Conservation (phyloP, 2,329 filamentous ascomycete species). For the Nakataea oryzae region DNA sequence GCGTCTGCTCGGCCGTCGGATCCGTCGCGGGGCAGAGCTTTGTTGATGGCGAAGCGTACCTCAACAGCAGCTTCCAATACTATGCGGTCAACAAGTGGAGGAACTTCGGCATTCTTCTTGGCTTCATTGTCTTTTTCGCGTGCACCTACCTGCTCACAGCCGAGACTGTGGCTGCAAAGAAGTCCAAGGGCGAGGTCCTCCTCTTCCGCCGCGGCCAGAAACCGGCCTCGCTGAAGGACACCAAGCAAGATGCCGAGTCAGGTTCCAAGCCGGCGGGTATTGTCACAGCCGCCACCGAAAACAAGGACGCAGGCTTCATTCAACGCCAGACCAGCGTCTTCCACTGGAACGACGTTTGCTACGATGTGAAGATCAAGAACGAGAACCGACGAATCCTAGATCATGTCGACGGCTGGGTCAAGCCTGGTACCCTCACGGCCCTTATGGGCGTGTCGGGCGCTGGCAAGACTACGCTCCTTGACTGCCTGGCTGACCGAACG, state of each 20-base stretch:
- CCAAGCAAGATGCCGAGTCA: slow-evolving; percentile 50
- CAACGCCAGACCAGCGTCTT: slow-evolving; percentile 50
- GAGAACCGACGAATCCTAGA: slow-evolving; percentile 64
- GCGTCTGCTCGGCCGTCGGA: slow-evolving; percentile 37
- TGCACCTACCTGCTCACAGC: slow-evolving; percentile 50
- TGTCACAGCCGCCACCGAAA: slow-evolving; percentile 5
- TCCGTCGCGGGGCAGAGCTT: slow-evolving; percentile 39
- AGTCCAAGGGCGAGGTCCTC: slow-evolving; percentile 57
- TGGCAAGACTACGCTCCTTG: slow-evolving; percentile 51
- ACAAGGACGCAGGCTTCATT: slow-evolving; percentile 17
- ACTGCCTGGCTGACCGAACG: slow-evolving; percentile 45
- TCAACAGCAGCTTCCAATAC: slow-evolving; percentile 45
- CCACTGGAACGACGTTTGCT: slow-evolving; percentile 70
- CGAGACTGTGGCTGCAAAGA: slow-evolving; percentile 53
- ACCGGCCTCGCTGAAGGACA: slow-evolving; percentile 44
- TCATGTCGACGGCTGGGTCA: slow-evolving; percentile 78
- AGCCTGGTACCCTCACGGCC: slow-evolving; percentile 77
- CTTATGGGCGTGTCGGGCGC: slow-evolving; percentile 57
- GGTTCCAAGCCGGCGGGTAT: slow-evolving; percentile 13
- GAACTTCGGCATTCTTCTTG: slow-evolving; percentile 59
- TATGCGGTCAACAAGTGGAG: slow-evolving; percentile 49
- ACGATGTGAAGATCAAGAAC: slow-evolving; percentile 60
- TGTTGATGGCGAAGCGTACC: slow-evolving; percentile 52
- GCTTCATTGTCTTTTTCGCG: slow-evolving; percentile 55
- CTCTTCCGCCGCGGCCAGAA: slow-evolving; percentile 58